phyloP scores from a whole-genome alignment of 306 rosid species.

The Abrus precatorius region DNA sequence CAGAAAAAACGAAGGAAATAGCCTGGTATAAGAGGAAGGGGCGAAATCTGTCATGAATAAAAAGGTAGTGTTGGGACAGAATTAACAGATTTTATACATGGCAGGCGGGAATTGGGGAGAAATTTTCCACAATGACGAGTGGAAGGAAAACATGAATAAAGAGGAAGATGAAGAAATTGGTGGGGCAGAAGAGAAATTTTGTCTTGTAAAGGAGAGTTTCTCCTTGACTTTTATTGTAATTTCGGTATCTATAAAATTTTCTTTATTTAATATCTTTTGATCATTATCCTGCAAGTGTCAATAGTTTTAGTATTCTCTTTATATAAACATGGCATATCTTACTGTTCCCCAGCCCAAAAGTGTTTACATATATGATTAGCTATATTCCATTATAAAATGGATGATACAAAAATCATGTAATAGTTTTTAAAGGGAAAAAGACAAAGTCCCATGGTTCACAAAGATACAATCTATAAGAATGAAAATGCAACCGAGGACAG shows the following conservation, averaged over 20 bases:
- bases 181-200: slow-evolving; percentile 1
- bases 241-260: background rate
- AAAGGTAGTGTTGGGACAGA: slow-evolving; percentile 5
- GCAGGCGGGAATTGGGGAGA: background rate
- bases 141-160: background rate
- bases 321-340: background rate
- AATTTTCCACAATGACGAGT: background rate
- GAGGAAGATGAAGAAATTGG: background rate
- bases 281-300: slow-evolving; percentile 13
- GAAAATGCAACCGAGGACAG: slow-evolving; percentile 8
- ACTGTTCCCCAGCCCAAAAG: slow-evolving; percentile 1
- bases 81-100: background rate
- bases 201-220: background rate
- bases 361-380: slow-evolving; percentile 30
- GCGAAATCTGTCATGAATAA: background rate
- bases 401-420: slow-evolving; percentile 27
- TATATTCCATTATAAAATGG: slow-evolving; percentile 19
- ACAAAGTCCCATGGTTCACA: slow-evolving; percentile 20
- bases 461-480: slow-evolving; percentile 16
- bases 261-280: slow-evolving; percentile 13
- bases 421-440: background rate
- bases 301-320: slow-evolving; percentile 13
- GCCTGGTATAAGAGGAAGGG: background rate
- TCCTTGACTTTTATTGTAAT: background rate
- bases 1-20: background rate